These are phyloP conservation scores for Candida qinlingensis DNA, from an alignment of 805 yeast genomes.

Conservation along the genomic window DNA sequence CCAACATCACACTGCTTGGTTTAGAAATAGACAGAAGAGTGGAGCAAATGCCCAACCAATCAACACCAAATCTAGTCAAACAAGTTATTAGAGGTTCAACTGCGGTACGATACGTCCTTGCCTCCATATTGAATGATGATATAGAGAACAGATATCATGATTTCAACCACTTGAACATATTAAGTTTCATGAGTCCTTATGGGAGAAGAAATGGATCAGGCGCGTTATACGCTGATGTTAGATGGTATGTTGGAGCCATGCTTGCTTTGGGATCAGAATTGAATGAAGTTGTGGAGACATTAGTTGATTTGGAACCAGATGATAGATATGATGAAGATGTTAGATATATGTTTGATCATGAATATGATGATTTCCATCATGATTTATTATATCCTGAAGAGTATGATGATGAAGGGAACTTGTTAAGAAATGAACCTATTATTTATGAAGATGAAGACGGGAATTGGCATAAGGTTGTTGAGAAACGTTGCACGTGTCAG, in stretches of 20 bases:
- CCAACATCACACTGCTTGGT: conserved; percentile 53
- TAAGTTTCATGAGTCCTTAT: conserved; percentile 60
- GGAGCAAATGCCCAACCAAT: conserved; percentile 30
- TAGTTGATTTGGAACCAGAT: conserved; percentile 50
- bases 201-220: conserved; percentile 60
- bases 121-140: conserved; percentile 52
- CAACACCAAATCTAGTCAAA: conserved; percentile 41
- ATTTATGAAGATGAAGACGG: conserved; percentile 25
- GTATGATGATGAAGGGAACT: conserved; percentile 8
- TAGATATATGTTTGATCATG: conserved; percentile 54
- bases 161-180: conserved; percentile 50
- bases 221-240: conserved; percentile 50
- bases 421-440: conserved; percentile 16
- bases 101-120: conserved; percentile 56
- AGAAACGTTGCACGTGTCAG: conserved; percentile 21
- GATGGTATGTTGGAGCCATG: conserved; percentile 53
- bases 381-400: conserved; percentile 25
- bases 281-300: conserved; percentile 46
- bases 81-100: conserved; percentile 56
- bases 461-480: conserved; percentile 21
- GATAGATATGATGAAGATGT: conserved; percentile 69
- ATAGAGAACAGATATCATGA: conserved; percentile 44
- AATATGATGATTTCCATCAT: conserved; percentile 39
- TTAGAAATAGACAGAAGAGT: conserved; percentile 52
- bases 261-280: conserved; percentile 42